Evolutionary conservation across 768 basidiomycete species (phyloP).

Genomic region (Tremella mesenterica): DNA sequence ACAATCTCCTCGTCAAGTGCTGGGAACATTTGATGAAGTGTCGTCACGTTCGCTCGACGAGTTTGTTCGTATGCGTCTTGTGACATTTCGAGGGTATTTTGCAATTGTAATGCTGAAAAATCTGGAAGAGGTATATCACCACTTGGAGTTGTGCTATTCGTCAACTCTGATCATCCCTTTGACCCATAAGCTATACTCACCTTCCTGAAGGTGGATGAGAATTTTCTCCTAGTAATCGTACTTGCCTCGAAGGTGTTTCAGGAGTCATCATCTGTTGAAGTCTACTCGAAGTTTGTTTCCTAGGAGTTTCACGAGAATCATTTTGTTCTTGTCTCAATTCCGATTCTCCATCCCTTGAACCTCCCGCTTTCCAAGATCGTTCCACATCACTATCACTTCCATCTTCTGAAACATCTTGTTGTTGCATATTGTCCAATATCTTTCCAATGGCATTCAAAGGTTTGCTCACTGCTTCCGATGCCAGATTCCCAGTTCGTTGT

Average conservation of each 20-base stretch:
- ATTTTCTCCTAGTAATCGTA: background rate
- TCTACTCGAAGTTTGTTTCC: background rate
- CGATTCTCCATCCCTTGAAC: constrained; percentile 5
- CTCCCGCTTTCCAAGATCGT: constrained; percentile 12
- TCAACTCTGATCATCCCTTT: background rate
- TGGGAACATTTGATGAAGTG: constrained; percentile 83
- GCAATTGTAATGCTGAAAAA: constrained; percentile 48
- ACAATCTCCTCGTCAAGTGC: constrained; percentile 69
- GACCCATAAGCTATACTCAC: no score
- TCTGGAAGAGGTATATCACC: constrained; percentile 20
- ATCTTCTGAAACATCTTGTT: constrained; percentile 45
- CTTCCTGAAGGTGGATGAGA: constrained; percentile 7
- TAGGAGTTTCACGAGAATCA: background rate
- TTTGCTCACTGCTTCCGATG: constrained; percentile 61
- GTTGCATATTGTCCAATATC: constrained; percentile 76
- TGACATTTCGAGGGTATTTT: constrained; percentile 53
- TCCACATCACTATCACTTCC: constrained; percentile 1
- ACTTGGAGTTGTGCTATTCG: background rate
- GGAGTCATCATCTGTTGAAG: constrained; percentile 8
- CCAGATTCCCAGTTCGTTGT: constrained; percentile 72
- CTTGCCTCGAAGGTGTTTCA: constrained; percentile 12
- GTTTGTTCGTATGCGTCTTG: constrained; percentile 65
- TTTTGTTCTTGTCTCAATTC: background rate
- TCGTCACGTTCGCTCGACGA: constrained; percentile 53
- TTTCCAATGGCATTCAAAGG: constrained; percentile 80